Conservation (phyloP, 148 eudicot species). For the Pouteria glomerata region DNA sequence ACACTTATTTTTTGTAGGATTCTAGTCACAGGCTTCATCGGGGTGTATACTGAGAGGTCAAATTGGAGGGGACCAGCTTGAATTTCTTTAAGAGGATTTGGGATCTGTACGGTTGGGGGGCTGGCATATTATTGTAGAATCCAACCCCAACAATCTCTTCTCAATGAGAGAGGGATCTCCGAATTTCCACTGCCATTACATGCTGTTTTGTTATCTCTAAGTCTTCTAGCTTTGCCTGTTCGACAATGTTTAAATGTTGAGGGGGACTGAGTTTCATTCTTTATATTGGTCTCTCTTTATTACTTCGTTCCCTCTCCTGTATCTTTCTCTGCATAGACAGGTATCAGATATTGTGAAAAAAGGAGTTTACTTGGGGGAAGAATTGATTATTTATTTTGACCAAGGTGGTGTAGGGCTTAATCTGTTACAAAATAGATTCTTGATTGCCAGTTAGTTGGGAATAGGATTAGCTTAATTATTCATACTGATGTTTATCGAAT, state of each 20-base stretch:
- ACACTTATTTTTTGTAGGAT: background rate
- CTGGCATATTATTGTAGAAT: slow-evolving; percentile 15
- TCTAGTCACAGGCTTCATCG: background rate
- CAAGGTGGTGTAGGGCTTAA: no score
- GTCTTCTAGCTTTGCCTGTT: slow-evolving; percentile 5
- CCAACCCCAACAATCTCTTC: slow-evolving; percentile 4
- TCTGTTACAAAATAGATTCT: no score
- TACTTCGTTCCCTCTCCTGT: background rate
- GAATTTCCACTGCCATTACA: slow-evolving; percentile 4
- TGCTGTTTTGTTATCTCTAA: slow-evolving; percentile 2
- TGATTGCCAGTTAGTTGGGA: no score
- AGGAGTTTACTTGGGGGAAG: background rate
- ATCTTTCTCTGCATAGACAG: background rate
- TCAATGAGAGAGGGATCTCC: background rate
- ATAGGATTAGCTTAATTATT: no score
- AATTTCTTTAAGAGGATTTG: background rate
- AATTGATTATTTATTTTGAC: no score
- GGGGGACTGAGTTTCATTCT: slow-evolving; percentile 9
- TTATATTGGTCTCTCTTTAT: background rate
- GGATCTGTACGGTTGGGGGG: slow-evolving; percentile 10
- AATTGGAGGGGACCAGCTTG: background rate
- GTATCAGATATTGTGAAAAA: no score
- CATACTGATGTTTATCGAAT: no score
- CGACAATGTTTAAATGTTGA: background rate
- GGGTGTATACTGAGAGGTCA: slow-evolving; percentile 9